phyloP scores from a whole-genome alignment of 2,329 filamentous ascomycete genomes.

The Plectosphaerella plurivora region DNA sequence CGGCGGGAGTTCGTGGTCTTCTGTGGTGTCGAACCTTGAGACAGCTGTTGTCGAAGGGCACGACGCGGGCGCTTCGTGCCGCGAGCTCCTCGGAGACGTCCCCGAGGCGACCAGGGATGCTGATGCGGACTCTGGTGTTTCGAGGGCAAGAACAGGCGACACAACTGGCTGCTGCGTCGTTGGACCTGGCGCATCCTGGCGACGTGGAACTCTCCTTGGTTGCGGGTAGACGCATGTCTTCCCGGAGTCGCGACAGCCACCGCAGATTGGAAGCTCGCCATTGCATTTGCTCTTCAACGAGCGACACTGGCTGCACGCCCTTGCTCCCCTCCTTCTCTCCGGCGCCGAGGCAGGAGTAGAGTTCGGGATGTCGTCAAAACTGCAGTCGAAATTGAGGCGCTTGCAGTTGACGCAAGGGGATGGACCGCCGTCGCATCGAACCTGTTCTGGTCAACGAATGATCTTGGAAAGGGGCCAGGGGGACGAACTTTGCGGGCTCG shows the following conservation, averaged over 20 bases:
- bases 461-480: neutral
- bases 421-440: slow-evolving; percentile 2
- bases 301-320: neutral
- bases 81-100: neutral
- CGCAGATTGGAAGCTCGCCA: slow-evolving; percentile 2
- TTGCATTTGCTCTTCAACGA: slow-evolving; percentile 2
- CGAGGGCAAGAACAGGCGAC: neutral
- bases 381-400: neutral
- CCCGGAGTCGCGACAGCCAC: neutral
- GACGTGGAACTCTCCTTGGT: neutral
- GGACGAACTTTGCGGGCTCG: slow-evolving; percentile 6
- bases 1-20: slow-evolving; percentile 1
- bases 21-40: neutral
- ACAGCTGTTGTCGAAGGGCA: neutral
- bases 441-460: neutral
- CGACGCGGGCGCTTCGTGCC: neutral
- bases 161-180: neutral
- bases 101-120: neutral
- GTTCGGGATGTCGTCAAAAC: neutral
- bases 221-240: slow-evolving; percentile 1
- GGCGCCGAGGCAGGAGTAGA: slow-evolving; percentile 2
- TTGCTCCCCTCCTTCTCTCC: slow-evolving; percentile 1
- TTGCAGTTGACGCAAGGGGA: slow-evolving; percentile 1
- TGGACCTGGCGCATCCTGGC: no score
- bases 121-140: neutral